These are phyloP conservation scores for Jimgerdemannia flammicorona DNA, from an alignment of 192 early-diverging fungal species.

Conservation along the genomic window DNA sequence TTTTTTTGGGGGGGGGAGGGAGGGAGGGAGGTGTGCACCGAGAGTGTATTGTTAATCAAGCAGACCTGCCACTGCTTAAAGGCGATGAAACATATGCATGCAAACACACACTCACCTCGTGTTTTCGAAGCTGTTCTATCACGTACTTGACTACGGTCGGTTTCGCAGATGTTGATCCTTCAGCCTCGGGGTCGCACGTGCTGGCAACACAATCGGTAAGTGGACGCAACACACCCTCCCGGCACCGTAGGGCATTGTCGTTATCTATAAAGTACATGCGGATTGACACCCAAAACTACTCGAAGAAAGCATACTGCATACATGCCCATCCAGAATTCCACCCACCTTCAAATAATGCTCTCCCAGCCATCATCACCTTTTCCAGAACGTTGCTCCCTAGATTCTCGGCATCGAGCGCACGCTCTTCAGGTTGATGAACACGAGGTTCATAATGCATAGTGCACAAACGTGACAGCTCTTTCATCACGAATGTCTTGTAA, in stretches of 20 bases:
- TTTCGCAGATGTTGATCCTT: background rate
- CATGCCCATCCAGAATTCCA: background rate
- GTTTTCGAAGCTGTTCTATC: background rate
- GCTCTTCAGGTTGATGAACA: background rate
- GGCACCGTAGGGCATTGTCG: background rate
- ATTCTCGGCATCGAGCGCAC: background rate
- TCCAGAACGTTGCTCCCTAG: background rate
- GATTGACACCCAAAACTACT: background rate
- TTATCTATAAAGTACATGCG: background rate
- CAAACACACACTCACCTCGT: background rate
- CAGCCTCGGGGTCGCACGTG: background rate
- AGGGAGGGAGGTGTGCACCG: no score
- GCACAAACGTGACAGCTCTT: background rate
- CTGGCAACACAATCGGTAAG: background rate
- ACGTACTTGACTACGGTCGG: background rate
- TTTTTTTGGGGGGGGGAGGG: no score
- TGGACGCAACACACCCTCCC: background rate
- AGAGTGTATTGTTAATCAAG: no score
- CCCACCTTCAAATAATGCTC: background rate
- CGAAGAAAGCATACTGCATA: background rate
- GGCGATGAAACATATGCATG: background rate
- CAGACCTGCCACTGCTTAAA: no score
- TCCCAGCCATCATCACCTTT: background rate
- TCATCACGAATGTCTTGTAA: background rate
- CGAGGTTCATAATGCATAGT: background rate